Conservation (phyloP, 371 early-diverging fungal genomes). For the Mortierella sp. region DNA sequence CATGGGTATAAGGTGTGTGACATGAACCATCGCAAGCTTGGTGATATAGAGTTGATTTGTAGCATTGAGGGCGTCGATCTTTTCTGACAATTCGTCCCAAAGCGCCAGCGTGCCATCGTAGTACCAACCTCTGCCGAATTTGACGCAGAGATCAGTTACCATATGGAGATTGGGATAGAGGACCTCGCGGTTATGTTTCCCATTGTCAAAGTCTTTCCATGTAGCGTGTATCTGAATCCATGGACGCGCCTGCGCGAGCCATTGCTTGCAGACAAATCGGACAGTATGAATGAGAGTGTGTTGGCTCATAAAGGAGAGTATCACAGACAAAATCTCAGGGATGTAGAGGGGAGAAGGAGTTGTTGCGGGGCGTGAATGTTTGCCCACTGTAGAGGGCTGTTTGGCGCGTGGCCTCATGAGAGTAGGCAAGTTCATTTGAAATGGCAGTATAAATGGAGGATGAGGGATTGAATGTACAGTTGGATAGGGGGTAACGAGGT, state of each 20-base stretch:
- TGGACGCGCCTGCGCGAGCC: background rate
- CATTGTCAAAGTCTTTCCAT: background rate
- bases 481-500: too few relatives aligned
- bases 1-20: conserved; percentile 5
- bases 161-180: background rate
- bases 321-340: background rate
- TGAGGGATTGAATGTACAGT: too few relatives aligned
- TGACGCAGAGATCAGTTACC: background rate
- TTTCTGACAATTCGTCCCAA: background rate
- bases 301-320: background rate
- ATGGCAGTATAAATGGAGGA: too few relatives aligned
- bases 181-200: background rate
- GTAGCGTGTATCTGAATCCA: background rate
- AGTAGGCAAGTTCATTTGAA: too few relatives aligned
- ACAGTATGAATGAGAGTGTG: background rate
- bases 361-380: too few relatives aligned
- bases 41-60: conserved; percentile 6
- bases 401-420: too few relatives aligned
- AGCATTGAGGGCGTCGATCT: background rate
- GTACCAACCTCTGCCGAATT: background rate
- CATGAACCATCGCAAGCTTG: conserved; percentile 6
- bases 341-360: background rate
- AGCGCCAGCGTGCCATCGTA: background rate
- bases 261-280: background rate
- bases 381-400: too few relatives aligned